A percentile compares a stretch with the other conserved stretches of the same genome.
Evolutionary conservation across 495 filamentous ascomycete genomes (phyloP).

Genomic region (Trichoderma gamsii): DNA sequence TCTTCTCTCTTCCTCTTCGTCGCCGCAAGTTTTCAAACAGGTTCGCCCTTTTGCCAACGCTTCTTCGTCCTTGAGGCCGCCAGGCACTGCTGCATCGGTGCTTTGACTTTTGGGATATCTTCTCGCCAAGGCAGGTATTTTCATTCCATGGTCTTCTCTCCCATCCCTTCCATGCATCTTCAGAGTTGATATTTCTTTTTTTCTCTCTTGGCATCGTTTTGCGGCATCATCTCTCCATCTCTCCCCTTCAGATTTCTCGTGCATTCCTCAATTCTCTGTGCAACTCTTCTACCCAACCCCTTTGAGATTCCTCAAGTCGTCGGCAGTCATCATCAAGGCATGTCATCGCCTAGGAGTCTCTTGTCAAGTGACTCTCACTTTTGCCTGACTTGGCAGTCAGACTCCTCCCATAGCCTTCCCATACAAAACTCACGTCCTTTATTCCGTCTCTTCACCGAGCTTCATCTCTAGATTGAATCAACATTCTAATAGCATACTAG

Average conservation of each 20-base stretch:
- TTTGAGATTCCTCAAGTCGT: background rate
- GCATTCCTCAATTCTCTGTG: background rate
- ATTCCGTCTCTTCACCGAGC: background rate
- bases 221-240: background rate
- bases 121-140: background rate
- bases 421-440: background rate
- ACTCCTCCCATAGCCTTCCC: background rate
- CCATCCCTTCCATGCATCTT: background rate
- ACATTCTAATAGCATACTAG: background rate
- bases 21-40: conserved; percentile 15
- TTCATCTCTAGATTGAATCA: background rate
- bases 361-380: background rate
- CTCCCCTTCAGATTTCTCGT: background rate
- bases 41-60: background rate
- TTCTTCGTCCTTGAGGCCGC: background rate
- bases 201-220: too few relatives aligned
- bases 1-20: conserved; percentile 18
- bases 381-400: background rate
- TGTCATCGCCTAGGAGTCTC: background rate
- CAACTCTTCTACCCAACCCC: background rate
- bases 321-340: background rate
- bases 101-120: background rate
- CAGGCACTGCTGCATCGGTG: background rate
- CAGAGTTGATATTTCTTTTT: background rate
- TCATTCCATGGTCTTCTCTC: background rate